Percentiles rank a stretch among this genome's conserved stretches.
Evolutionary conservation across 2,329 filamentous ascomycete genomes (phyloP).

Genomic region (Neocatenulostroma microsporum): DNA sequence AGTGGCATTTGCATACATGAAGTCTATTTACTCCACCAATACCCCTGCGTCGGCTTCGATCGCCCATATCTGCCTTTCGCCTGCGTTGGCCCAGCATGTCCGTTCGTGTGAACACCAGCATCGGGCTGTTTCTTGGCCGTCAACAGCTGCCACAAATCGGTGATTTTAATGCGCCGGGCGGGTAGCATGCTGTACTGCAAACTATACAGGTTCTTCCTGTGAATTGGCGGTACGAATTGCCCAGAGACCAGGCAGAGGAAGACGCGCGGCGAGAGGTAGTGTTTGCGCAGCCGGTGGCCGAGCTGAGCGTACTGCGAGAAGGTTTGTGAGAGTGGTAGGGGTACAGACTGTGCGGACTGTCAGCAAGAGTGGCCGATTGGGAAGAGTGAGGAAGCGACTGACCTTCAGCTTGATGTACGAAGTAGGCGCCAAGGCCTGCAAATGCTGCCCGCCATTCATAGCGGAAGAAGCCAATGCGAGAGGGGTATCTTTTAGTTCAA

Average conservation of each 20-base stretch:
- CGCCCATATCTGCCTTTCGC: constrained; percentile 11
- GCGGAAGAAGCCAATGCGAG: constrained; percentile 15
- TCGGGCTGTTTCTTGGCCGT: constrained; percentile 11
- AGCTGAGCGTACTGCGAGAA: constrained; percentile 98
- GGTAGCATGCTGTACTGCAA: constrained; percentile 98
- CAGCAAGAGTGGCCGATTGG: background rate
- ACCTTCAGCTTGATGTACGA: constrained; percentile 86
- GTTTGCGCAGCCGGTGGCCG: constrained; percentile 81
- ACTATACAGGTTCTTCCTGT: constrained; percentile 88
- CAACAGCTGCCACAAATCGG: constrained; percentile 65
- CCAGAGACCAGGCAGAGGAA: constrained; percentile 82
- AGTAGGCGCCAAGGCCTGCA: constrained; percentile 47
- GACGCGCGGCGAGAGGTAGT: constrained; percentile 85
- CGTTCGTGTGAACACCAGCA: constrained; percentile 16
- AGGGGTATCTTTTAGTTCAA: constrained; percentile 74
- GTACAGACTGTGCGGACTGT: constrained; percentile 61
- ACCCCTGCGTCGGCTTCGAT: constrained; percentile 12
- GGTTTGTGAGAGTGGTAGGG: constrained; percentile 84
- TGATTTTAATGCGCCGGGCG: constrained; percentile 66
- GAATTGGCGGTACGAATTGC: constrained; percentile 84
- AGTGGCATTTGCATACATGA: too few relatives aligned
- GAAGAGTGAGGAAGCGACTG: constrained; percentile 14
- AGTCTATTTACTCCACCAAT: constrained; percentile 25
- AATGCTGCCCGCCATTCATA: background rate
- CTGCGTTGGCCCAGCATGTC: constrained; percentile 13